Evolutionary conservation across 129 eudicot genomes (phyloP).

Genomic region (Lactuca saligna): DNA sequence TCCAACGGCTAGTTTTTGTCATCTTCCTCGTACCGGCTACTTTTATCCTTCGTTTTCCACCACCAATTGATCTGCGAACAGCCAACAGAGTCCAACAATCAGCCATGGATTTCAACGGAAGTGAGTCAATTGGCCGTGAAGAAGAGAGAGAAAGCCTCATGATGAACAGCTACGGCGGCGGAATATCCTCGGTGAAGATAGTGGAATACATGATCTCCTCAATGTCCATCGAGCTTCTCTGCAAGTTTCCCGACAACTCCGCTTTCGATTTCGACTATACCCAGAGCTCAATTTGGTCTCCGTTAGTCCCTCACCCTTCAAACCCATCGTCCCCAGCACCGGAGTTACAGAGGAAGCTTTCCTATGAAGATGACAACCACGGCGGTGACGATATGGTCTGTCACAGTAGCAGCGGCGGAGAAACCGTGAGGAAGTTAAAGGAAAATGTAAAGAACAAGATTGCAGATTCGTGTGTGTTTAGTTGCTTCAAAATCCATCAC

Average conservation of each 20-base stretch:
- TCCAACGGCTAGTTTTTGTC: conserved; percentile 58
- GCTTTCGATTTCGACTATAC: conserved; percentile 87
- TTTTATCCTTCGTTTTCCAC: conserved; percentile 10
- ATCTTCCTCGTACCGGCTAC: conserved; percentile 28
- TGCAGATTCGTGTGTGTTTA: conserved; percentile 31
- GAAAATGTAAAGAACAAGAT: conserved; percentile 39
- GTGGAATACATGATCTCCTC: conserved; percentile 63
- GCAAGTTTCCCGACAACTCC: conserved; percentile 90
- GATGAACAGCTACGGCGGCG: conserved; percentile 4
- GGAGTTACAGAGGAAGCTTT: conserved; percentile 38
- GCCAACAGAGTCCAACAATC: conserved; percentile 11
- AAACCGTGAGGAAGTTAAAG: conserved; percentile 27
- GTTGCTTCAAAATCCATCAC: conserved; percentile 28
- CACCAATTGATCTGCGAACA: background rate
- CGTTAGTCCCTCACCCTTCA: conserved; percentile 50
- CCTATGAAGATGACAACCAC: conserved; percentile 29
- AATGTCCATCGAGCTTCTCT: conserved; percentile 69
- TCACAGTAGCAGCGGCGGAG: background rate
- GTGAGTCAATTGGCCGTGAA: background rate
- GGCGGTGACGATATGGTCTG: conserved; percentile 8
- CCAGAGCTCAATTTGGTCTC: conserved; percentile 96
- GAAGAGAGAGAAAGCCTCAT: conserved; percentile 21
- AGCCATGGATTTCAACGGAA: conserved; percentile 22
- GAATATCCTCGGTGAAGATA: conserved; percentile 39
- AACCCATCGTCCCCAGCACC: conserved; percentile 26